phyloP scores from a whole-genome alignment of 345 rosid genomes.

The Bruguiera gymnorhiza region DNA sequence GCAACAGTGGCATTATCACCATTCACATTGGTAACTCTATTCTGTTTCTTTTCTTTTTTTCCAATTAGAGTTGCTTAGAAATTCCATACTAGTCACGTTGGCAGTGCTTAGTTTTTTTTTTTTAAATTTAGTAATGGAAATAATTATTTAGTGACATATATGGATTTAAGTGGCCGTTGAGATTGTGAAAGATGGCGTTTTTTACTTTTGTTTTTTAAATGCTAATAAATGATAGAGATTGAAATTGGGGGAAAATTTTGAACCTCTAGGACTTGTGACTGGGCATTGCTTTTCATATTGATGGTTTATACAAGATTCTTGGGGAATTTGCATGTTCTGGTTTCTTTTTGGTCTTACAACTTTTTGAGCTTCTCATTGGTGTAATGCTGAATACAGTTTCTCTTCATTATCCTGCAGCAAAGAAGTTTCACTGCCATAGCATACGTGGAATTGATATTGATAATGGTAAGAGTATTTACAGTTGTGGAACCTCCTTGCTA shows the following conservation, averaged over 20 bases:
- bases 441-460: slow-evolving; percentile 91
- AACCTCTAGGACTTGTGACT: too few species aligned
- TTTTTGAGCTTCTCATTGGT: neutral
- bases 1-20: slow-evolving; percentile 79
- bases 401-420: slow-evolving; percentile 48
- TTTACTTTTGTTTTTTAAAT: too few species aligned
- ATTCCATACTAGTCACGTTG: neutral
- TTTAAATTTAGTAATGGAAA: neutral
- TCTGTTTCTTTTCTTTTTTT: neutral
- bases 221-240: too few species aligned
- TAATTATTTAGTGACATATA: too few species aligned
- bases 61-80: neutral
- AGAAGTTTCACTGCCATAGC: slow-evolving; percentile 66
- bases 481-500: too few species aligned
- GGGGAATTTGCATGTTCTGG: neutral
- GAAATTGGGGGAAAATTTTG: too few species aligned
- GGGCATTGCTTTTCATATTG: neutral
- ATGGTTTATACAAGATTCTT: neutral
- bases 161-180: too few species aligned
- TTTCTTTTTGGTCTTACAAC: neutral
- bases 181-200: too few species aligned
- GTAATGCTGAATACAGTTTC: neutral
- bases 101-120: neutral
- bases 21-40: slow-evolving; percentile 58
- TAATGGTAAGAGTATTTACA: slow-evolving; percentile 51